A percentile compares a stretch with the other conserved stretches of the same genome.
Conservation (phyloP, 2,329 filamentous ascomycete species). For the Penicillium sp. region DNA sequence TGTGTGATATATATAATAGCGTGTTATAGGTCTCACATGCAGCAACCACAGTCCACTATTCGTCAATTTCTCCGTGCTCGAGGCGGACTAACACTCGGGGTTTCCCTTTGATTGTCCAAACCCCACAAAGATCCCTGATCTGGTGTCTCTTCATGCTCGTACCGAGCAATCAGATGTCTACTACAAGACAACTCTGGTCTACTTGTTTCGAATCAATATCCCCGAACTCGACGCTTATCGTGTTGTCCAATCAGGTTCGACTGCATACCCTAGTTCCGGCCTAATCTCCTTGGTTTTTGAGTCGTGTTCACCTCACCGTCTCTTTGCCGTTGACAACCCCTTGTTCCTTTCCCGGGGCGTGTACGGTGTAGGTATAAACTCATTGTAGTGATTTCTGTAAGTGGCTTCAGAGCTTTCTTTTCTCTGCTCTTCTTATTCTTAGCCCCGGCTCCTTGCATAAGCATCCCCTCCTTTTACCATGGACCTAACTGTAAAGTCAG, state of each 20-base stretch:
- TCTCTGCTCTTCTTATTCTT: conserved; percentile 9
- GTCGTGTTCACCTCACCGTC: conserved; percentile 17
- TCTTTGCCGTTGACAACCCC: conserved; percentile 13
- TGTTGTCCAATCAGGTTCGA: conserved; percentile 4
- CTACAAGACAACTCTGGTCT: background rate
- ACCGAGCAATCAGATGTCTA: background rate
- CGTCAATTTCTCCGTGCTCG: conserved; percentile 4
- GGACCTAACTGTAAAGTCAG: conserved; percentile 16
- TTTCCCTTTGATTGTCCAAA: background rate
- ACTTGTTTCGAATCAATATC: background rate
- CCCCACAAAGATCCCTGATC: background rate
- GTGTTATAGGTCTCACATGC: background rate
- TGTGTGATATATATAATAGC: background rate
- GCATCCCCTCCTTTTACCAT: conserved; percentile 7
- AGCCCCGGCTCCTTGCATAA: conserved; percentile 4
- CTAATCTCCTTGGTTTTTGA: conserved; percentile 1
- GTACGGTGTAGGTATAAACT: conserved; percentile 16
- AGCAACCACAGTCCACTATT: background rate
- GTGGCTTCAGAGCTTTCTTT: conserved; percentile 4
- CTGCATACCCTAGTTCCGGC: conserved; percentile 1
- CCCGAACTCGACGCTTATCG: background rate
- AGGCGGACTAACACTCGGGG: conserved; percentile 6
- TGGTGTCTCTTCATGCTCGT: background rate
- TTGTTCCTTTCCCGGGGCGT: conserved; percentile 9
- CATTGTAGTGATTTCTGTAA: conserved; percentile 12